These are phyloP conservation scores for Russula foetens DNA, from an alignment of 768 basidiomycete genomes.

Conservation along the genomic window DNA sequence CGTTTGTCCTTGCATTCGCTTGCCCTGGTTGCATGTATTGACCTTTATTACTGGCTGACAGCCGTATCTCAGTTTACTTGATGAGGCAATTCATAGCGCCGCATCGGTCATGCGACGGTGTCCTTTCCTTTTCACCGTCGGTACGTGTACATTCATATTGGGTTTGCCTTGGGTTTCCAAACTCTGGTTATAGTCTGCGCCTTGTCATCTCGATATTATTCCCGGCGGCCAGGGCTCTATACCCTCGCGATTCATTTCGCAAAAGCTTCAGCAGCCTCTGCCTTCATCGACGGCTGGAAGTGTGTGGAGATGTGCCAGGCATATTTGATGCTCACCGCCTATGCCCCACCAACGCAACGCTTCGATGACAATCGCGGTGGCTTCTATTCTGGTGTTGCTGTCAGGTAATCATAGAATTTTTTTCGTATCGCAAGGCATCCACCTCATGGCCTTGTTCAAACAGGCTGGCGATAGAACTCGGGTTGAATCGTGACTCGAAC, in stretches of 20 bases:
- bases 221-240: slow-evolving; percentile 46
- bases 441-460: background rate
- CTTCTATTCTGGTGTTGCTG: slow-evolving; percentile 65
- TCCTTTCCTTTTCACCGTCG: slow-evolving; percentile 54
- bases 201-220: slow-evolving; percentile 58
- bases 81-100: slow-evolving; percentile 48
- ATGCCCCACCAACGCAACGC: slow-evolving; percentile 51
- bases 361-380: slow-evolving; percentile 70
- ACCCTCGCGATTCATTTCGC: slow-evolving; percentile 53
- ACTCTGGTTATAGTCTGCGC: slow-evolving; percentile 46
- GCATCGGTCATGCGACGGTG: slow-evolving; percentile 43
- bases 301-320: slow-evolving; percentile 77
- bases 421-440: background rate
- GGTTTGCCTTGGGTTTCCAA: background rate
- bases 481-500: slow-evolving; percentile 46
- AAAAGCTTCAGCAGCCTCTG: slow-evolving; percentile 48
- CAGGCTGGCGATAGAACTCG: slow-evolving; percentile 67
- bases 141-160: slow-evolving; percentile 31
- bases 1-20: slow-evolving; percentile 26
- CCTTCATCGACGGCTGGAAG: slow-evolving; percentile 51
- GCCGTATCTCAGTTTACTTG: slow-evolving; percentile 53
- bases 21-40: slow-evolving; percentile 10
- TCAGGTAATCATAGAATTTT: slow-evolving; percentile 34
- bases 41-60: slow-evolving; percentile 20
- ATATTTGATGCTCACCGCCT: slow-evolving; percentile 58